Evolutionary conservation across 331 rosid species (phyloP).

Genomic region (Erythrophleum ivorense): DNA sequence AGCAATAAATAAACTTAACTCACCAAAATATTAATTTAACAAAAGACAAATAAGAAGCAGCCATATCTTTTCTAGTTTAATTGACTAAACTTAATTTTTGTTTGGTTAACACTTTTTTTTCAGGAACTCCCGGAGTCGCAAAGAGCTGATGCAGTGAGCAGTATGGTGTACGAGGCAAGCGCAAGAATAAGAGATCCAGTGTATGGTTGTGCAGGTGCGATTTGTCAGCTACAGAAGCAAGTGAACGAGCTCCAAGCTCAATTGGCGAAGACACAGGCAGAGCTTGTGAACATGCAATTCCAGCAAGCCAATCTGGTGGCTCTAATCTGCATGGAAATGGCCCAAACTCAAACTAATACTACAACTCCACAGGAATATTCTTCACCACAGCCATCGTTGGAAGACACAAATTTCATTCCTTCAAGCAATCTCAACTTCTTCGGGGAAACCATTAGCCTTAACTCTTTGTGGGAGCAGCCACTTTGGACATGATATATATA

Average conservation of each 20-base stretch:
- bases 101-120: background rate
- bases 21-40: too few relatives aligned
- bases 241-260: constrained; percentile 82
- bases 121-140: constrained; percentile 86
- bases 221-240: constrained; percentile 82
- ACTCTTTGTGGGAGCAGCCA: constrained; percentile 66
- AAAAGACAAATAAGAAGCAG: too few relatives aligned
- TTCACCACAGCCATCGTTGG: constrained; percentile 50
- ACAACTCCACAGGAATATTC: constrained; percentile 41
- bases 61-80: too few relatives aligned
- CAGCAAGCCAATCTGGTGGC: constrained; percentile 80
- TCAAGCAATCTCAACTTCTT: constrained; percentile 49
- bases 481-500: constrained; percentile 53
- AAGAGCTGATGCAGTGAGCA: constrained; percentile 85
- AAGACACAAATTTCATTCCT: constrained; percentile 36
- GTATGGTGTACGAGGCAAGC: constrained; percentile 89
- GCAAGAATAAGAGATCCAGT: constrained; percentile 88
- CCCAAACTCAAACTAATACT: constrained; percentile 38
- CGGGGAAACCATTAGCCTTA: constrained; percentile 54
- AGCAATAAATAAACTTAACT: too few relatives aligned
- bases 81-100: too few relatives aligned
- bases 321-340: constrained; percentile 71
- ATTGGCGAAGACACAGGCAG: constrained; percentile 79
- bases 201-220: constrained; percentile 86
- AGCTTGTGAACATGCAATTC: constrained; percentile 70